Evolutionary conservation across 2,329 filamentous ascomycete species (phyloP).

Genomic region (Trichoderma brevicompactum): DNA sequence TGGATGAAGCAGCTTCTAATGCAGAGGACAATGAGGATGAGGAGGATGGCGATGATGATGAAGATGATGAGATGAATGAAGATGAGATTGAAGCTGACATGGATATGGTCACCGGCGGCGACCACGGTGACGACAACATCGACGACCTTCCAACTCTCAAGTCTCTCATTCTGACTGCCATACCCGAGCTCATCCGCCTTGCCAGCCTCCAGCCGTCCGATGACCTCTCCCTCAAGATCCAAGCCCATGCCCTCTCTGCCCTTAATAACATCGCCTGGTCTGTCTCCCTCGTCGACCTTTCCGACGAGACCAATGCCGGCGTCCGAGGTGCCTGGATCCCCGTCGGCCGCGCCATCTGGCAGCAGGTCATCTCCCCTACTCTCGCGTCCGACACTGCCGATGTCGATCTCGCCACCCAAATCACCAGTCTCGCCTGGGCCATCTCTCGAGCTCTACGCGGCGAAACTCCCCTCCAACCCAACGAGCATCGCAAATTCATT

Average conservation of each 20-base stretch:
- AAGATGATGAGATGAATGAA: conserved; percentile 59
- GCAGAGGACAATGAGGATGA: conserved; percentile 45
- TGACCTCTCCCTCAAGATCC: conserved; percentile 52
- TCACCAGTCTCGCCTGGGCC: conserved; percentile 69
- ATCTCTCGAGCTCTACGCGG: conserved; percentile 59
- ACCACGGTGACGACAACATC: conserved; percentile 48
- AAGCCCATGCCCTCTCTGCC: conserved; percentile 60
- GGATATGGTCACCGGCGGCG: conserved; percentile 63
- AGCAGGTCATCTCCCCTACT: conserved; percentile 58
- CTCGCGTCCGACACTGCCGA: conserved; percentile 66
- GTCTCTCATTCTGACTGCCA: conserved; percentile 43
- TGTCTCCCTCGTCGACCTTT: conserved; percentile 64
- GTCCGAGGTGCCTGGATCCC: conserved; percentile 60
- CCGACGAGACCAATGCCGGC: conserved; percentile 55
- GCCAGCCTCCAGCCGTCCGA: conserved; percentile 47
- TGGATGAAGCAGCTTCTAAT: conserved; percentile 39
- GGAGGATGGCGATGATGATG: conserved; percentile 45
- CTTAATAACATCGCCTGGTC: conserved; percentile 73
- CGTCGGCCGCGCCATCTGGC: conserved; percentile 61
- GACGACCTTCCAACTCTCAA: conserved; percentile 60
- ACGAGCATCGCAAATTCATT: conserved; percentile 67
- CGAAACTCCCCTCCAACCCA: conserved; percentile 50
- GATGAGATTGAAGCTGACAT: conserved; percentile 67
- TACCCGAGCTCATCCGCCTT: conserved; percentile 53
- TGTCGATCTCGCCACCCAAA: conserved; percentile 62